phyloP scores from a whole-genome alignment of 2,329 filamentous ascomycete species.

The Clonostachys solani region DNA sequence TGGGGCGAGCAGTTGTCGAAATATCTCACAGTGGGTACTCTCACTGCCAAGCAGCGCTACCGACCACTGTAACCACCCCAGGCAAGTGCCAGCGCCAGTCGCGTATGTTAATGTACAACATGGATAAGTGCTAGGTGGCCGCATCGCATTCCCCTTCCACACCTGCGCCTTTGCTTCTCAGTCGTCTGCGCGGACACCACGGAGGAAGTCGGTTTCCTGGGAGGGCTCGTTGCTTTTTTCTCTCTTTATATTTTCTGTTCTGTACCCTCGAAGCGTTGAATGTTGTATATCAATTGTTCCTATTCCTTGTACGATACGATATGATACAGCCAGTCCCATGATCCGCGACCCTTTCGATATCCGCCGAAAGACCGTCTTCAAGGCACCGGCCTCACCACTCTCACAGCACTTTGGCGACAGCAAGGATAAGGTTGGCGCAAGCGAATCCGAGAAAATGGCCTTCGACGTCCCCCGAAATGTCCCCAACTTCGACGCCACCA shows the following conservation, averaged over 20 bases:
- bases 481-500: conserved; percentile 63
- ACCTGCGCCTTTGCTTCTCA: too few species aligned
- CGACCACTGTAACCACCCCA: too few species aligned
- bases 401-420: conserved; percentile 37
- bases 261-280: background rate
- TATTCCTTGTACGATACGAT: conserved; percentile 5
- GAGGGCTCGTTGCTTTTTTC: background rate
- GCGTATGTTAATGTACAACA: too few species aligned
- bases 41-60: too few species aligned
- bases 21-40: too few species aligned
- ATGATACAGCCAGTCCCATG: conserved; percentile 24
- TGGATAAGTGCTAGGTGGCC: too few species aligned
- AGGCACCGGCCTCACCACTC: conserved; percentile 39
- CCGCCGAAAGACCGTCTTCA: conserved; percentile 40
- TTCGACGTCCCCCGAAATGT: conserved; percentile 66
- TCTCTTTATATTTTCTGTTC: conserved; percentile 1
- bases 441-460: conserved; percentile 55
- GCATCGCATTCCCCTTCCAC: too few species aligned
- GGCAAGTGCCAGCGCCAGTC: too few species aligned
- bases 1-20: too few species aligned
- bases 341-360: conserved; percentile 41
- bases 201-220: too few species aligned
- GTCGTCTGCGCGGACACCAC: too few species aligned
- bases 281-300: background rate
- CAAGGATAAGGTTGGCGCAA: conserved; percentile 42